Conservation (phyloP, 2,329 filamentous ascomycete genomes). For the Arthroderma sp. region DNA sequence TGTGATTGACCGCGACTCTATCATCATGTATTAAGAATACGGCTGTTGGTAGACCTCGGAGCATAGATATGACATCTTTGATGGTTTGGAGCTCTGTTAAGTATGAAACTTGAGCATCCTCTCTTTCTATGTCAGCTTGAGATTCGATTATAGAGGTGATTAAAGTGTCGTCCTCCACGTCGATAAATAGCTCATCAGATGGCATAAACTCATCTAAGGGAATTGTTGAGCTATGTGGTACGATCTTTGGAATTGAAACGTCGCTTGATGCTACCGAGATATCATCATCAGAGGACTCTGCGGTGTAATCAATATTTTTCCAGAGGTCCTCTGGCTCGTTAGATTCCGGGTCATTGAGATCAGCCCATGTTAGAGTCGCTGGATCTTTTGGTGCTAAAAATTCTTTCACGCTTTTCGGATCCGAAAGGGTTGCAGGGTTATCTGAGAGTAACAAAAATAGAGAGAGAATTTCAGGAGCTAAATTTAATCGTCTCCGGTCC, state of each 20-base stretch:
- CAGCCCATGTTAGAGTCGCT: constrained; percentile 58
- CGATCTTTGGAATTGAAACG: constrained; percentile 19
- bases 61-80: constrained; percentile 73
- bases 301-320: constrained; percentile 30
- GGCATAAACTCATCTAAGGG: constrained; percentile 26
- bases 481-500: constrained; percentile 44
- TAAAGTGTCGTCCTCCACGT: constrained; percentile 25
- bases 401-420: constrained; percentile 49
- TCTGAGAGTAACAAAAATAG: constrained; percentile 73
- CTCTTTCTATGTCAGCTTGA: constrained; percentile 11
- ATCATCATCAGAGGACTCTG: constrained; percentile 30
- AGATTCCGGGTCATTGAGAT: constrained; percentile 65
- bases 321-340: constrained; percentile 41
- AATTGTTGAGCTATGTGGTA: constrained; percentile 20
- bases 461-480: constrained; percentile 67
- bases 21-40: constrained; percentile 45
- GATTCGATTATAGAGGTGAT: constrained; percentile 30
- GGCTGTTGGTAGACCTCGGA: constrained; percentile 63
- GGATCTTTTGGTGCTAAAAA: constrained; percentile 39
- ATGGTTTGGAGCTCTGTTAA: constrained; percentile 62
- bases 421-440: constrained; percentile 59
- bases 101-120: constrained; percentile 18
- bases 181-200: constrained; percentile 24
- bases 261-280: constrained; percentile 25
- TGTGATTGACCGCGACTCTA: constrained; percentile 27